These are phyloP conservation scores for Fusarium piperis DNA, from an alignment of 2,329 filamentous ascomycete genomes.

Conservation along the genomic window DNA sequence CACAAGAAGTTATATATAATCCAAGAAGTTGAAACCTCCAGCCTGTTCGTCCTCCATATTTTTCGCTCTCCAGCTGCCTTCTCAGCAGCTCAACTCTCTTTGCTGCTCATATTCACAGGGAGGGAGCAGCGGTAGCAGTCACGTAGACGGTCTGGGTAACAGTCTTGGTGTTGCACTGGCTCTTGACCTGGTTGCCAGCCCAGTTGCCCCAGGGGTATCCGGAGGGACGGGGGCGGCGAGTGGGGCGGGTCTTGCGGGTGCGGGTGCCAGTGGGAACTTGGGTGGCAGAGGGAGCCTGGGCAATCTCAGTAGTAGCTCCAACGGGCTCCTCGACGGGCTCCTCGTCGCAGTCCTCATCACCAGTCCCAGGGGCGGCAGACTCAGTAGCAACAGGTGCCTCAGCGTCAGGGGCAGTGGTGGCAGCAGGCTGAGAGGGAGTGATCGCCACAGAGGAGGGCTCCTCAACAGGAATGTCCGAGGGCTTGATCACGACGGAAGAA, in stretches of 20 bases:
- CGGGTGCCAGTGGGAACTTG: constrained; percentile 20
- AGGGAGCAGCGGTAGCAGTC: constrained; percentile 25
- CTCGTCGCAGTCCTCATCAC: constrained; percentile 12
- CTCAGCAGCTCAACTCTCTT: not conserved
- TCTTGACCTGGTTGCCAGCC: constrained; percentile 2
- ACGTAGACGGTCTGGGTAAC: constrained; percentile 39
- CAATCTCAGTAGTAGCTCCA: not conserved
- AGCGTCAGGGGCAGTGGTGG: not conserved
- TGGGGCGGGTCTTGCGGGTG: constrained; percentile 14
- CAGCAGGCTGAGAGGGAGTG: not conserved
- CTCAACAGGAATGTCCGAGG: not conserved
- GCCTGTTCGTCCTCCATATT: not conserved
- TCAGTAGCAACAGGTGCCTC: not conserved
- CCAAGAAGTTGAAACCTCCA: not conserved
- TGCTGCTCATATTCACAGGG: not conserved
- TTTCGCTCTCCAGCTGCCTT: not conserved
- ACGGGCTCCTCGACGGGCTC: constrained; percentile 6
- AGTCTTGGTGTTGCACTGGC: constrained; percentile 27
- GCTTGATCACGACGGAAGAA: constrained; percentile 17
- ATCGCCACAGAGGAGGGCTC: not conserved
- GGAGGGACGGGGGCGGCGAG: constrained; percentile 23
- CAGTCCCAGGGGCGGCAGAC: constrained; percentile 3
- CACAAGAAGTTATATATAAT: constrained; percentile 11
- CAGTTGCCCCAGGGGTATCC: not conserved
- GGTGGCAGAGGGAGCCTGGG: constrained; percentile 1